Conservation (phyloP, 176 grass and related monocot genomes). For the Eleusine indica region DNA sequence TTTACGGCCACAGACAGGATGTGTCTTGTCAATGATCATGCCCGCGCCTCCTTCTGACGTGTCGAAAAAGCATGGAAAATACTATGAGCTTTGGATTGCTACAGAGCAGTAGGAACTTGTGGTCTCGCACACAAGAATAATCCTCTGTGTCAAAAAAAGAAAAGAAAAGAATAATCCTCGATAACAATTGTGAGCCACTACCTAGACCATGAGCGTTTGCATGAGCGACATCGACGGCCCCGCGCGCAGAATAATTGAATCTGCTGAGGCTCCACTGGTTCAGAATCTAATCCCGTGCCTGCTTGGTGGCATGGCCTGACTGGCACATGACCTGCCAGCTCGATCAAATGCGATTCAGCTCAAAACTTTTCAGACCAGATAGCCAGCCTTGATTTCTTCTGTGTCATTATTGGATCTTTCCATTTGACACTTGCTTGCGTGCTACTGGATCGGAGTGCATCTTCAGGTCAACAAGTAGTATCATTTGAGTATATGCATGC, state of each 20-base stretch:
- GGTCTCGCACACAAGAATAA: no score
- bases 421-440: neutral
- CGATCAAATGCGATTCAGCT: no score
- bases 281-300: neutral
- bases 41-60: no score
- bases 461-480: neutral
- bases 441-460: neutral
- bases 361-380: no score
- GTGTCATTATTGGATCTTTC: neutral
- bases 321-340: slow-evolving; percentile 23
- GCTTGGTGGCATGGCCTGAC: neutral
- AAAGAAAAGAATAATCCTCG: no score
- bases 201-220: neutral
- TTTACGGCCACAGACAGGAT: no score
- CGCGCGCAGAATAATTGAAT: neutral
- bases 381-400: neutral
- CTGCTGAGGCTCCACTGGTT: neutral
- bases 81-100: no score
- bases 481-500: neutral
- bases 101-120: no score
- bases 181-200: no score
- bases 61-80: neutral
- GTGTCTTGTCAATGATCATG: no score
- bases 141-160: no score
- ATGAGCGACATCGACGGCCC: no score